These are phyloP conservation scores for Fusarium siculi DNA, from an alignment of 2,329 filamentous ascomycete genomes.

Conservation along the genomic window DNA sequence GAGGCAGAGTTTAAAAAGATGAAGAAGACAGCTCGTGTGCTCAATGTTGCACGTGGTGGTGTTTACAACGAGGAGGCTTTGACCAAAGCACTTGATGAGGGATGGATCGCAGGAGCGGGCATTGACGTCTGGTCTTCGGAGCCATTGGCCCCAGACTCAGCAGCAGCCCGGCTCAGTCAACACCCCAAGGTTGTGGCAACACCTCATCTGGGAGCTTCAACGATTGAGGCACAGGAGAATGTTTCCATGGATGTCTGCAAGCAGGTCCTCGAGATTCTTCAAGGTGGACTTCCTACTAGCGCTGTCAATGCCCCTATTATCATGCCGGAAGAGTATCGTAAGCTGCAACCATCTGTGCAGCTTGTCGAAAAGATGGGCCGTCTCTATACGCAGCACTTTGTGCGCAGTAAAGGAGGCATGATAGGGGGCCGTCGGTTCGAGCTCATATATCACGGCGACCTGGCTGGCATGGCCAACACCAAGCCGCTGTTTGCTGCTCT, in stretches of 20 bases:
- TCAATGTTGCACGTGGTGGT: conserved; percentile 84
- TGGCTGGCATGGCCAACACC: conserved; percentile 77
- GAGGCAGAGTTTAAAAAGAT: conserved; percentile 74
- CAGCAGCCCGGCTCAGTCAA: conserved; percentile 70
- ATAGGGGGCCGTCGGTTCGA: conserved; percentile 77
- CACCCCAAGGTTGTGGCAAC: conserved; percentile 81
- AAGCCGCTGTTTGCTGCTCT: conserved; percentile 82
- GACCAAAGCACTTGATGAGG: conserved; percentile 74
- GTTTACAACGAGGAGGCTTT: conserved; percentile 83
- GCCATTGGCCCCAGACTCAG: conserved; percentile 66
- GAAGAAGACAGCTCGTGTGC: conserved; percentile 77
- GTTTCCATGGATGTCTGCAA: conserved; percentile 85
- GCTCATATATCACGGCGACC: conserved; percentile 79
- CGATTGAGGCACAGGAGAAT: conserved; percentile 85
- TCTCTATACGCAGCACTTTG: conserved; percentile 82
- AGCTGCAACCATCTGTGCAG: conserved; percentile 79
- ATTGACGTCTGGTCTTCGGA: conserved; percentile 84
- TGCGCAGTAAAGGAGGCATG: conserved; percentile 53
- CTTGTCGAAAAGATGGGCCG: conserved; percentile 83
- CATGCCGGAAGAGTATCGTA: conserved; percentile 81
- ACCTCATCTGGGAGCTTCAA: conserved; percentile 83
- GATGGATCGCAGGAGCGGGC: conserved; percentile 79
- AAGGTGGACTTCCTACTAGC: conserved; percentile 76
- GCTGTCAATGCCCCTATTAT: conserved; percentile 87
- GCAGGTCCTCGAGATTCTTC: conserved; percentile 79